These are phyloP conservation scores for Cochlearia excelsa DNA, from an alignment of 345 rosid genomes.

Conservation along the genomic window DNA sequence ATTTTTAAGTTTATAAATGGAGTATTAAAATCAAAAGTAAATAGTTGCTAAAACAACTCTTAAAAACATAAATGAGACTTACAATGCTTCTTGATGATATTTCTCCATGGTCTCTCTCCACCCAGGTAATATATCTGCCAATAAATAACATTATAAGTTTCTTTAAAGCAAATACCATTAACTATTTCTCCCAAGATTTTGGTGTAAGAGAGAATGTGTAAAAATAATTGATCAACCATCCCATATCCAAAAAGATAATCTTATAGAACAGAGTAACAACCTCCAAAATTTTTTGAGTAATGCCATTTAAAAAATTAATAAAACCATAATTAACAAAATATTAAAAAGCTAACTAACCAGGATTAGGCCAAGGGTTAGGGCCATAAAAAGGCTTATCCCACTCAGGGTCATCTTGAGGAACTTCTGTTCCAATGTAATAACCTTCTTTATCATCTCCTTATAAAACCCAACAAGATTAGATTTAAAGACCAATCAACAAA, in stretches of 20 bases:
- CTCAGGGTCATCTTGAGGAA: slow-evolving; percentile 57
- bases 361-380: slow-evolving; percentile 74
- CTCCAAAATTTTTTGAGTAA: background rate
- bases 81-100: slow-evolving; percentile 71
- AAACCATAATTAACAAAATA: background rate
- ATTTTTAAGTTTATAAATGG: too few relatives aligned
- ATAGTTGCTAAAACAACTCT: too few relatives aligned
- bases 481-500: too few relatives aligned
- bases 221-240: too few relatives aligned
- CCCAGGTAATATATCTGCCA: slow-evolving; percentile 56
- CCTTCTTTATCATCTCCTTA: slow-evolving; percentile 86
- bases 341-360: slow-evolving; percentile 40
- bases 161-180: too few relatives aligned
- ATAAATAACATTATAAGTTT: background rate
- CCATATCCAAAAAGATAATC: too few relatives aligned
- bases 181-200: too few relatives aligned
- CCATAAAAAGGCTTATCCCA: slow-evolving; percentile 74
- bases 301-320: too few relatives aligned
- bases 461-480: too few relatives aligned
- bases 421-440: slow-evolving; percentile 72
- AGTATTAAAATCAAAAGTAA: too few relatives aligned
- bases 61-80: slow-evolving; percentile 24
- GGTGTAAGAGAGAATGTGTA: too few relatives aligned
- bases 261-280: too few relatives aligned
- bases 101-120: slow-evolving; percentile 85